Conservation (phyloP, 2,329 filamentous ascomycete species). For the Colletotrichum gloeosporioides region DNA sequence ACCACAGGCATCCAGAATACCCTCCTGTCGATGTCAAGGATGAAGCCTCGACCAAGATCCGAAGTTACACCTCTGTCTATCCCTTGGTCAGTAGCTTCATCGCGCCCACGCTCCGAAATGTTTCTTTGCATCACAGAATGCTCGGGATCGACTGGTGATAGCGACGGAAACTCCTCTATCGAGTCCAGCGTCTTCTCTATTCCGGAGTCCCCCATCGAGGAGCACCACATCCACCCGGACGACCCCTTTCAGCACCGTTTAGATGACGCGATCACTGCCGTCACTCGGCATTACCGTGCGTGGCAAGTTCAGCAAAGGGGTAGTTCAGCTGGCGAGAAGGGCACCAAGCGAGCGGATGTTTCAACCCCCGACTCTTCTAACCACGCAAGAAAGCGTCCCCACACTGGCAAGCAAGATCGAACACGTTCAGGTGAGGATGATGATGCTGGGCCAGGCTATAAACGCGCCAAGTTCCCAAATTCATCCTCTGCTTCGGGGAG, state of each 20-base stretch:
- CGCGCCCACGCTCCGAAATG: neutral
- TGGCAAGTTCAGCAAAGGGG: neutral
- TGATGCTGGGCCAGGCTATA: neutral
- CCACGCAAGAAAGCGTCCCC: neutral
- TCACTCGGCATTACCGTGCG: neutral
- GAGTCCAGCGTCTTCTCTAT: slow-evolving; percentile 10
- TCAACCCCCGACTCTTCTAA: neutral
- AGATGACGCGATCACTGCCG: neutral
- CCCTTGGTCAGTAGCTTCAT: neutral
- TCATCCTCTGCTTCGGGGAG: neutral
- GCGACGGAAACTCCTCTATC: neutral
- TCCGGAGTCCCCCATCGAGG: neutral
- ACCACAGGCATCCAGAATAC: neutral
- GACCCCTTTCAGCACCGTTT: neutral
- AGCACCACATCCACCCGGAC: neutral
- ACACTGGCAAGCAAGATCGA: neutral
- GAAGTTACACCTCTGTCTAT: neutral
- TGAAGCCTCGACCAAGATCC: neutral
- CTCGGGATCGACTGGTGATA: neutral
- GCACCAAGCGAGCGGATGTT: neutral
- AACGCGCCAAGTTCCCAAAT: neutral
- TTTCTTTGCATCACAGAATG: neutral
- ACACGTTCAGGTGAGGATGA: neutral
- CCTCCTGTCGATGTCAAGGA: neutral
- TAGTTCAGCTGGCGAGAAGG: neutral